These are phyloP conservation scores for Dactylellina drechsleri DNA, from an alignment of 2,329 filamentous ascomycete genomes.

Conservation along the genomic window DNA sequence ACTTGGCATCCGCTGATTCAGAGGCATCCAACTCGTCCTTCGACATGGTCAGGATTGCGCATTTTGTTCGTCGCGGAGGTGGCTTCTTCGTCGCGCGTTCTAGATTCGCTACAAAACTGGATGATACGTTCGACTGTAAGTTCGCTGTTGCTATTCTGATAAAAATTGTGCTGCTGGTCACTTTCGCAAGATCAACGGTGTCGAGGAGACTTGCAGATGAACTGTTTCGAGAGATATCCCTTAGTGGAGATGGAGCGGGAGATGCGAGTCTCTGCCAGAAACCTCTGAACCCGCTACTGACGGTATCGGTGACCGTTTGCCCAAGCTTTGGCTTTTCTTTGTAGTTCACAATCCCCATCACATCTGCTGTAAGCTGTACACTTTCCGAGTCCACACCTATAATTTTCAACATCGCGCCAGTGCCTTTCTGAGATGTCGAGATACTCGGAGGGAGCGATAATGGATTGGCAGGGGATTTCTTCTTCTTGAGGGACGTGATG, in stretches of 20 bases:
- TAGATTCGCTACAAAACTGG: slow-evolving; percentile 81
- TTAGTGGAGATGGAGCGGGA: slow-evolving; percentile 18
- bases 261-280: slow-evolving; percentile 49
- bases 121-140: slow-evolving; percentile 78
- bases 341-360: slow-evolving; percentile 73
- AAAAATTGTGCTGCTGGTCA: slow-evolving; percentile 80
- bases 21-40: slow-evolving; percentile 82
- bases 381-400: slow-evolving; percentile 82
- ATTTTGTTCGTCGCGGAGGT: slow-evolving; percentile 84
- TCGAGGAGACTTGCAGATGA: slow-evolving; percentile 38
- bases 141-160: slow-evolving; percentile 85
- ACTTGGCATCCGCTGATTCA: slow-evolving; percentile 69
- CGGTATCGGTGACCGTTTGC: slow-evolving; percentile 50
- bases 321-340: slow-evolving; percentile 51
- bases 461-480: slow-evolving; percentile 78
- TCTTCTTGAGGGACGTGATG: slow-evolving; percentile 82
- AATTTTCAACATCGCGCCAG: slow-evolving; percentile 81
- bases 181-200: slow-evolving; percentile 45
- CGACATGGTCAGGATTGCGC: slow-evolving; percentile 89
- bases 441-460: slow-evolving; percentile 72
- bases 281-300: slow-evolving; percentile 45
- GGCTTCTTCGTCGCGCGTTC: slow-evolving; percentile 97
- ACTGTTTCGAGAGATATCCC: slow-evolving; percentile 41
- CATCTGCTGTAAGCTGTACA: slow-evolving; percentile 89
- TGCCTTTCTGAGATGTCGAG: slow-evolving; percentile 47